A percentile compares a stretch with the other conserved stretches of the same genome.
Evolutionary conservation across 1,139 yeast species (phyloP).

Genomic region (Suhomyces chickasaworum): DNA sequence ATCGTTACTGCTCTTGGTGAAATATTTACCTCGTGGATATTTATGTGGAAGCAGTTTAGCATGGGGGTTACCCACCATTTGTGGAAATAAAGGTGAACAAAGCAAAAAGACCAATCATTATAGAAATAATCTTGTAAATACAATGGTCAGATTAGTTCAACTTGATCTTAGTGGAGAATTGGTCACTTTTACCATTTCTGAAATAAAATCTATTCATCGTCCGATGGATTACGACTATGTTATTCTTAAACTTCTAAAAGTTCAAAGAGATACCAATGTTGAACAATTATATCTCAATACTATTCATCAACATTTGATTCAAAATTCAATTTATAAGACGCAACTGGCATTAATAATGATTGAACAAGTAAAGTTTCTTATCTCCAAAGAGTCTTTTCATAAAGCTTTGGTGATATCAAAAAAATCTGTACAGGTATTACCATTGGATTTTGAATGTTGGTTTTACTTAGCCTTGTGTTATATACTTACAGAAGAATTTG

Average conservation of each 20-base stretch:
- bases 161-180: slow-evolving; percentile 22
- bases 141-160: slow-evolving; percentile 27
- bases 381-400: slow-evolving; percentile 30
- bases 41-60: slow-evolving; percentile 30
- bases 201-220: slow-evolving; percentile 21
- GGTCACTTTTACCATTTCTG: slow-evolving; percentile 26
- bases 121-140: slow-evolving; percentile 38
- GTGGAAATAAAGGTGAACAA: slow-evolving; percentile 30
- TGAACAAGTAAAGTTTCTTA: slow-evolving; percentile 43
- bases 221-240: slow-evolving; percentile 33
- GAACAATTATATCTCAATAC: slow-evolving; percentile 30
- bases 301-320: slow-evolving; percentile 27
- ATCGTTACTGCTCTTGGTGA: slow-evolving; percentile 25
- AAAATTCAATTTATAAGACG: slow-evolving; percentile 25
- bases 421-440: slow-evolving; percentile 35
- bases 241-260: slow-evolving; percentile 31
- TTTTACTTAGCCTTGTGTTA: slow-evolving; percentile 38
- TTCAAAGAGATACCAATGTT: slow-evolving; percentile 29
- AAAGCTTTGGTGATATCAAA: slow-evolving; percentile 37
- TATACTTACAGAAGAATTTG: slow-evolving; percentile 32
- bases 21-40: slow-evolving; percentile 31
- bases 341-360: slow-evolving; percentile 40
- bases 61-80: slow-evolving; percentile 34
- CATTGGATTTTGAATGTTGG: slow-evolving; percentile 50
- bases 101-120: slow-evolving; percentile 32